Percentiles rank a stretch among this genome's conserved stretches.
Conservation (phyloP, 176 grass and related monocot genomes). For the Elymus sibiricus region DNA sequence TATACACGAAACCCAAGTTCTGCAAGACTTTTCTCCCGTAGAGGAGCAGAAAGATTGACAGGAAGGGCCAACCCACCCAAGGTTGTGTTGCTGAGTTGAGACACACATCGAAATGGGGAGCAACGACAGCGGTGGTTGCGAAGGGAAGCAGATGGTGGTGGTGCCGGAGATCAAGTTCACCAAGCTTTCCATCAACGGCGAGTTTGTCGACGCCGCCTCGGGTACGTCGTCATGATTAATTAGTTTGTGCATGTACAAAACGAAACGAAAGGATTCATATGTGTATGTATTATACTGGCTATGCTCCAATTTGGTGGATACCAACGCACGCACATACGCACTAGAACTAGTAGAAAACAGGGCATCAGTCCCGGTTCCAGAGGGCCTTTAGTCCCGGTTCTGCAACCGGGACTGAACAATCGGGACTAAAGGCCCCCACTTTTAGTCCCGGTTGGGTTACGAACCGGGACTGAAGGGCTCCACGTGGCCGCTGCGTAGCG, state of each 20-base stretch:
- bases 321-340: background rate
- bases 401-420: no score
- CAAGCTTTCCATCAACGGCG: constrained; percentile 87
- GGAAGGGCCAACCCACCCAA: background rate
- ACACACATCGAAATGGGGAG: background rate
- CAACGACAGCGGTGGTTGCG: background rate
- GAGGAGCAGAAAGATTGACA: background rate
- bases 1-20: background rate
- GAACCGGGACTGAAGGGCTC: no score
- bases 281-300: no score
- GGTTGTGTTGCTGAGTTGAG: background rate
- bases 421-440: no score
- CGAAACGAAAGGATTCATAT: no score
- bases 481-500: no score
- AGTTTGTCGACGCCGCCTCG: constrained; percentile 71
- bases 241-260: background rate
- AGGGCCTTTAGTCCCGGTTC: no score
- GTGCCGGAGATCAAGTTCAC: constrained; percentile 87
- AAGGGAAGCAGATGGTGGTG: constrained; percentile 15
- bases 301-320: background rate
- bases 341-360: no score
- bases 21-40: background rate
- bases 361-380: no score
- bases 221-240: constrained; percentile 26
- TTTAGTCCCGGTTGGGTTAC: no score